A percentile compares a stretch with the other conserved stretches of the same genome.
Evolutionary conservation across 192 early-diverging fungal genomes (phyloP).

Genomic region (Coemansia pectinata): DNA sequence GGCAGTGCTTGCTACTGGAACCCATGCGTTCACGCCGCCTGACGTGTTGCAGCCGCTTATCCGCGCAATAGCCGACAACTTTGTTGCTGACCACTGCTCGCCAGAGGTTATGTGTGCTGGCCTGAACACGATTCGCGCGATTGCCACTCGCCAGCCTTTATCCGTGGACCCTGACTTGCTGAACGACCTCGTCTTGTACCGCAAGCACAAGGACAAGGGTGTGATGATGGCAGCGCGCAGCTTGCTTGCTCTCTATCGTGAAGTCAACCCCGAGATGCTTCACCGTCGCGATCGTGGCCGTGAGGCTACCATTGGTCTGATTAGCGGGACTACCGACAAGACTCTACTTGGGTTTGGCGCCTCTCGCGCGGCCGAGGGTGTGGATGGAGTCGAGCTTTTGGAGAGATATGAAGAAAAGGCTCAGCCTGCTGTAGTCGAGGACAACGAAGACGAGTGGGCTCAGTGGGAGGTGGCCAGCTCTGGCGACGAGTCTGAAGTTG

Average conservation of each 20-base stretch:
- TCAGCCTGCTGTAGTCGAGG: neutral
- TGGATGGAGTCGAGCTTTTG: conserved; percentile 82
- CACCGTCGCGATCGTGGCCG: conserved; percentile 93
- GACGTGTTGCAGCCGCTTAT: conserved; percentile 86
- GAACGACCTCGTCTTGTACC: conserved; percentile 88
- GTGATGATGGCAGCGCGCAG: conserved; percentile 92
- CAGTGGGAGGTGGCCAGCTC: conserved; percentile 24
- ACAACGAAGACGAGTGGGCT: conserved; percentile 15
- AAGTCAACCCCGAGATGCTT: conserved; percentile 94
- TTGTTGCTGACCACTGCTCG: conserved; percentile 89
- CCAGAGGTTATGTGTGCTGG: conserved; percentile 96
- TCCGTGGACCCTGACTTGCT: conserved; percentile 84
- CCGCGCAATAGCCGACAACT: conserved; percentile 93
- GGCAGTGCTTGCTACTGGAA: conserved; percentile 86
- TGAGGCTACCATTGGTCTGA: conserved; percentile 72
- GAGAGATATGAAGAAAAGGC: conserved; percentile 49
- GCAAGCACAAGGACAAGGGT: conserved; percentile 91
- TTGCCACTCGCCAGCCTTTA: conserved; percentile 85
- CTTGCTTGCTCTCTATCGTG: conserved; percentile 89
- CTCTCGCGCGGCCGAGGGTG: conserved; percentile 60
- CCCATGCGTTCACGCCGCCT: conserved; percentile 92
- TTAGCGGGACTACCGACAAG: conserved; percentile 52
- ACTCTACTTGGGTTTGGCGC: conserved; percentile 71
- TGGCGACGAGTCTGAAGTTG: conserved; percentile 10
- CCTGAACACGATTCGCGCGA: conserved; percentile 83